A percentile compares a stretch with the other conserved stretches of the same genome.
Conservation (phyloP, 73 alveolate genomes). For the Tetrahymena elliotti region DNA sequence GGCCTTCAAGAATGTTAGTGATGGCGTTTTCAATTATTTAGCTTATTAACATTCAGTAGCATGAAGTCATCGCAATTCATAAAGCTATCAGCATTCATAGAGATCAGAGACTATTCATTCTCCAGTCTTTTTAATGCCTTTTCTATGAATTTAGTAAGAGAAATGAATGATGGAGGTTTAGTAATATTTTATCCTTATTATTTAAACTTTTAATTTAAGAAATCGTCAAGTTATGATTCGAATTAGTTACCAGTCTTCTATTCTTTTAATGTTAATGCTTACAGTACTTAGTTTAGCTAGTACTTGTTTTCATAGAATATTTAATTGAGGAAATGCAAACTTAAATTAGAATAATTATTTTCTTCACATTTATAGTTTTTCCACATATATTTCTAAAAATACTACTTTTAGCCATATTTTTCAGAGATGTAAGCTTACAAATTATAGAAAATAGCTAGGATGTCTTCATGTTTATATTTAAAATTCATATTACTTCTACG, state of each 20-base stretch:
- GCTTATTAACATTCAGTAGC: neutral
- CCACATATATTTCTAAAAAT: neutral
- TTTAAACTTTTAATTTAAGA: neutral
- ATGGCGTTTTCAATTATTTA: neutral
- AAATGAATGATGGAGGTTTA: neutral
- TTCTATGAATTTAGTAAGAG: neutral
- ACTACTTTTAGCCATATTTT: neutral
- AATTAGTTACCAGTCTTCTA: neutral
- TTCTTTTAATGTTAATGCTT: neutral
- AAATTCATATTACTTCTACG: neutral
- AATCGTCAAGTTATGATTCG: neutral
- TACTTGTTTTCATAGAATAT: neutral
- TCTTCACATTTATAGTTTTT: neutral
- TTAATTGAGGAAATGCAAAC: neutral
- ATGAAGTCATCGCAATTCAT: neutral
- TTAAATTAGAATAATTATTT: neutral
- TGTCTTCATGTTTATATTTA: neutral
- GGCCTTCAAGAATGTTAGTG: neutral
- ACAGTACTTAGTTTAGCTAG: neutral
- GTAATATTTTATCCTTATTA: neutral
- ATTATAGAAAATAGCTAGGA: neutral
- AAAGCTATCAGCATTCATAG: neutral
- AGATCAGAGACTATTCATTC: neutral
- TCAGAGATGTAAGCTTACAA: neutral
- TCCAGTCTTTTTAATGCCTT: neutral